Evolutionary conservation across 2,329 filamentous ascomycete species (phyloP).

Genomic region (Gnomoniopsis sp.): DNA sequence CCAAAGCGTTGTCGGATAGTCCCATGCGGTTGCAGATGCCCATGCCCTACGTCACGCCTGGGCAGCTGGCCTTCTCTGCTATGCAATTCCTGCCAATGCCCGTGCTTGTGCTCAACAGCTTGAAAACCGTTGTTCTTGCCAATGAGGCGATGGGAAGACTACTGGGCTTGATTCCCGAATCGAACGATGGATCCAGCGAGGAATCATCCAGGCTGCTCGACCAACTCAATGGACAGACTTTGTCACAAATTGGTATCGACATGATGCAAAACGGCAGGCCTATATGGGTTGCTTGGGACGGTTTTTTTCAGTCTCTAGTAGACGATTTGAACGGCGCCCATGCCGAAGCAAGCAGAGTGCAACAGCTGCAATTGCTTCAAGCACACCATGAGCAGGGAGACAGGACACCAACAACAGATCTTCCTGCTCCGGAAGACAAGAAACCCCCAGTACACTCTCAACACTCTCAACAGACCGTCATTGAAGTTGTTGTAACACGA

Average conservation of each 20-base stretch:
- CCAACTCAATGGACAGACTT: constrained; percentile 58
- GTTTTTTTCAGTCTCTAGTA: constrained; percentile 53
- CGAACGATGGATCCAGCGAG: constrained; percentile 34
- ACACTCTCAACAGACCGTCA: constrained; percentile 48
- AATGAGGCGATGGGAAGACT: constrained; percentile 74
- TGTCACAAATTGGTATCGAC: constrained; percentile 70
- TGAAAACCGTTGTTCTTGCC: constrained; percentile 68
- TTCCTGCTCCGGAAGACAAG: constrained; percentile 4
- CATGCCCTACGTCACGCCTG: constrained; percentile 39
- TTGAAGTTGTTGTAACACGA: constrained; percentile 65
- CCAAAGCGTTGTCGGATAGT: constrained; percentile 22
- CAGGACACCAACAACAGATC: background rate
- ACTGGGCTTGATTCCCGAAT: constrained; percentile 53
- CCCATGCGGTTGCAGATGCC: constrained; percentile 31
- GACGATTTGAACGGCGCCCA: constrained; percentile 34
- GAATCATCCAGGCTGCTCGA: constrained; percentile 50
- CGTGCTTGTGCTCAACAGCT: constrained; percentile 62
- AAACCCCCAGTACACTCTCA: constrained; percentile 19
- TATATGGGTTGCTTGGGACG: constrained; percentile 57
- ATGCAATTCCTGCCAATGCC: constrained; percentile 74
- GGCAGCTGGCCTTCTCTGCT: constrained; percentile 61
- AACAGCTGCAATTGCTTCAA: constrained; percentile 8
- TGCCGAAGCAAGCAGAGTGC: constrained; percentile 13
- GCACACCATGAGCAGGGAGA: background rate
- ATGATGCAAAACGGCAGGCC: constrained; percentile 65